These are phyloP conservation scores for Holtermanniella nyarrowii DNA, from an alignment of 768 basidiomycete species.

Conservation along the genomic window DNA sequence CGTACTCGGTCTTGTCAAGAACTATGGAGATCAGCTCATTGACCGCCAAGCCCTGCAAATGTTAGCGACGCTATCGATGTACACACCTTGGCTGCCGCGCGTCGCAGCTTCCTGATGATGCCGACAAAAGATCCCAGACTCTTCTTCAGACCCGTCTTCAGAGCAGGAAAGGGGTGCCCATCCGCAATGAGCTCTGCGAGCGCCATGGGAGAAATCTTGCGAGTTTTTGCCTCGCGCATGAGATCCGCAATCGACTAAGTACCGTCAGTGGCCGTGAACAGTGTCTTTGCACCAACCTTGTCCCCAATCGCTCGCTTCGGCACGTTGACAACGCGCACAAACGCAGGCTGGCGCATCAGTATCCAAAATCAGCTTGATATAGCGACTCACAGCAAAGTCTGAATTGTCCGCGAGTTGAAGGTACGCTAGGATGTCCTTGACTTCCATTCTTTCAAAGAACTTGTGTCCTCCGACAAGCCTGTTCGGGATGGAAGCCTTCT, in stretches of 20 bases:
- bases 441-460: constrained; percentile 75
- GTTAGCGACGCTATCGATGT: neutral
- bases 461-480: constrained; percentile 68
- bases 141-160: constrained; percentile 56
- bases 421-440: constrained; percentile 74
- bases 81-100: constrained; percentile 50
- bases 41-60: constrained; percentile 51
- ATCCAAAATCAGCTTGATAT: neutral
- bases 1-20: constrained; percentile 54
- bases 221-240: constrained; percentile 47
- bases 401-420: constrained; percentile 69
- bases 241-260: constrained; percentile 56
- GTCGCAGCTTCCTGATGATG: constrained; percentile 48
- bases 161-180: constrained; percentile 46
- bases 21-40: constrained; percentile 55
- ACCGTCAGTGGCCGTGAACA: too few species aligned
- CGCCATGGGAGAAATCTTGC: constrained; percentile 50
- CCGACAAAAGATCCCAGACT: constrained; percentile 57
- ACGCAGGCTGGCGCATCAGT: constrained; percentile 50
- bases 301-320: constrained; percentile 66
- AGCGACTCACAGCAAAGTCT: constrained; percentile 28
- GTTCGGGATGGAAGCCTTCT: constrained; percentile 67
- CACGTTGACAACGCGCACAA: constrained; percentile 60
- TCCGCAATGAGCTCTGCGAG: constrained; percentile 58
- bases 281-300: constrained; percentile 58